Base-by-base conservation (phyloP, 352 stramenopile genomes). In the Phytophthora hibernalis region DNA sequence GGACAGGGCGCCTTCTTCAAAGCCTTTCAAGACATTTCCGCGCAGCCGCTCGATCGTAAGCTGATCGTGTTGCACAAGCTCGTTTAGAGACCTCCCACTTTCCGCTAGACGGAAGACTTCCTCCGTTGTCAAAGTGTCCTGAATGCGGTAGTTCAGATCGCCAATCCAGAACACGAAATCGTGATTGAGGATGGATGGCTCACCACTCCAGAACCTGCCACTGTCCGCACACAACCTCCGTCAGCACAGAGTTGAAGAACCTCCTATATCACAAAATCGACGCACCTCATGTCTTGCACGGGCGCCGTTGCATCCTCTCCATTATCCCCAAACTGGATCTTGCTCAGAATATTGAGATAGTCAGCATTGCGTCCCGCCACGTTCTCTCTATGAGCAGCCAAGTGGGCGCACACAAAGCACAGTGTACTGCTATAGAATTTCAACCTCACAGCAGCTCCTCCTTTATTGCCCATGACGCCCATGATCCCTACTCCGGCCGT, bases 391-490 rank as follows among this genome's bases (percentile, higher is more conserved):
- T 99, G 98, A 0, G 98, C 98, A 2, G 98, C 98, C 42, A 99
- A 87, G 70, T 99, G 98, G 16, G 92, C 90, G 69, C 96, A 99
- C 18, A 99, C 92, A 85, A 99, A 99, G 78, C 98, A 99, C 20
- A 99, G 55, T 8, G 96, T 98, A 24, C 91, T 98, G 79, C 98
- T 93, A 73, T 99, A 99, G 70, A 99, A 97, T 47, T 93, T 87
- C 11, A 99, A 54, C 8, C 98, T 90, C 8, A 99, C 87, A 8
- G 90, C 91, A 2, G 96, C 96, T 53, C 97, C 98, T 49, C 98
- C 98, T 75, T 99, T 99, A 76, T 99, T 99, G 47, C 98, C 98
- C 89, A 95, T 95, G 77, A 99, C 95, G 16, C 98, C 98, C 95
- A 99, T 99, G 43, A 99, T 97, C 24, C 98, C 98, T 0, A 99